Evolutionary conservation across 257 asterid species (phyloP).

Genomic region (Fraxinus cuspidata): DNA sequence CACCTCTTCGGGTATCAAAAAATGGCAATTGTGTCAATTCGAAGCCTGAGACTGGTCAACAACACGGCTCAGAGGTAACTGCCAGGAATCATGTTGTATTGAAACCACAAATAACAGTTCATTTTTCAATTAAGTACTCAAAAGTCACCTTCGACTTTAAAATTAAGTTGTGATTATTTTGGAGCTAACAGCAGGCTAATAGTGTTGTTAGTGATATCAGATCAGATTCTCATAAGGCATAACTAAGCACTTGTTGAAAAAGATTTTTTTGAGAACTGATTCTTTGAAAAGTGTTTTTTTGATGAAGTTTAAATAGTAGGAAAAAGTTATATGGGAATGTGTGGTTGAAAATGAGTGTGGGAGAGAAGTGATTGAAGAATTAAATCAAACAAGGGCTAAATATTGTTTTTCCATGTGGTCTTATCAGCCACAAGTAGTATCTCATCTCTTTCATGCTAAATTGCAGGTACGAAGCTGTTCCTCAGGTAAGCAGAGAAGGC

Average conservation of each 20-base stretch:
- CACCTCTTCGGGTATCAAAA: conserved; percentile 74
- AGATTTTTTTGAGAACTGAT: too few relatives aligned
- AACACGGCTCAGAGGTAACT: conserved; percentile 59
- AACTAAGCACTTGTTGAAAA: neutral
- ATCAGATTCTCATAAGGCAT: neutral
- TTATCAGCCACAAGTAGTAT: conserved; percentile 4
- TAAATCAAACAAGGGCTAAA: neutral
- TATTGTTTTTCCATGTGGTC: conserved; percentile 1
- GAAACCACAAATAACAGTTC: neutral
- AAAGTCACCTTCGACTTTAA: conserved; percentile 8
- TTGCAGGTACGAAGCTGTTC: conserved; percentile 73
- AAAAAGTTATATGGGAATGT: neutral
- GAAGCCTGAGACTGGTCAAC: conserved; percentile 59
- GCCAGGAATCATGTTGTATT: conserved; percentile 5
- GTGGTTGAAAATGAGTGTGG: too few relatives aligned
- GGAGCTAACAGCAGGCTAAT: conserved; percentile 1
- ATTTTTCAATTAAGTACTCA: conserved; percentile 7
- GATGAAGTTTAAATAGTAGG: too few relatives aligned
- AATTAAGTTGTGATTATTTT: conserved; percentile 2
- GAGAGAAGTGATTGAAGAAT: too few relatives aligned
- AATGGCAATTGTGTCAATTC: conserved; percentile 38
- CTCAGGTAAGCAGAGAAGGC: conserved; percentile 71
- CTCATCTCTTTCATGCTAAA: conserved; percentile 29
- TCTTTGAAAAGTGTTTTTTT: too few relatives aligned
- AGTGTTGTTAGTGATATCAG: neutral